These are phyloP conservation scores for Eutreptiella sp. DNA, from an alignment of 208 protist species.

Conservation along the genomic window DNA sequence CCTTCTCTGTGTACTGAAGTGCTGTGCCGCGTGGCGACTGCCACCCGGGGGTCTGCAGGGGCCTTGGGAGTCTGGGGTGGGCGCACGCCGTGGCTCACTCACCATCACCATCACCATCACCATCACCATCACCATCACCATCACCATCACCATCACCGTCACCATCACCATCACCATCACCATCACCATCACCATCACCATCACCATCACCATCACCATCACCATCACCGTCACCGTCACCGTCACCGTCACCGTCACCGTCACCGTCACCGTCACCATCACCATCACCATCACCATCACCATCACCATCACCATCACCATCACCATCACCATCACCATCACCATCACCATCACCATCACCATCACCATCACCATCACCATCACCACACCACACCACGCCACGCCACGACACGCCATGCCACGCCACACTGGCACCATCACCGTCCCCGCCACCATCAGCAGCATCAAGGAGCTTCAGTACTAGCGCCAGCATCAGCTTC, in stretches of 20 bases:
- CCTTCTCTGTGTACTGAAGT: too few relatives aligned
- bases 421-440: neutral
- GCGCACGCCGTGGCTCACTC: neutral
- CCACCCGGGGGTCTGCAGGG: too few relatives aligned
- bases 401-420: too few relatives aligned
- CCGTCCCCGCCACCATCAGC: conserved; percentile 30
- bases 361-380: conserved; percentile 4
- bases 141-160: conserved; percentile 3
- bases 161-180: conserved; percentile 3
- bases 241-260: conserved; percentile 3
- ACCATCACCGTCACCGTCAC: neutral
- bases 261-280: conserved; percentile 3
- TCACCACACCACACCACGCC: too few relatives aligned
- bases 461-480: too few relatives aligned
- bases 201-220: conserved; percentile 3
- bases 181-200: conserved; percentile 4
- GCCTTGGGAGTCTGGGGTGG: neutral
- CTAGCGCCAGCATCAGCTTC: too few relatives aligned
- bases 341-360: conserved; percentile 3
- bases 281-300: conserved; percentile 3
- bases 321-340: conserved; percentile 3
- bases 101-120: conserved; percentile 3
- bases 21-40: too few relatives aligned
- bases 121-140: conserved; percentile 4
- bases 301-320: conserved; percentile 4